Evolutionary conservation across 148 eudicot genomes (phyloP).

Genomic region (Salicornia ramosissima): DNA sequence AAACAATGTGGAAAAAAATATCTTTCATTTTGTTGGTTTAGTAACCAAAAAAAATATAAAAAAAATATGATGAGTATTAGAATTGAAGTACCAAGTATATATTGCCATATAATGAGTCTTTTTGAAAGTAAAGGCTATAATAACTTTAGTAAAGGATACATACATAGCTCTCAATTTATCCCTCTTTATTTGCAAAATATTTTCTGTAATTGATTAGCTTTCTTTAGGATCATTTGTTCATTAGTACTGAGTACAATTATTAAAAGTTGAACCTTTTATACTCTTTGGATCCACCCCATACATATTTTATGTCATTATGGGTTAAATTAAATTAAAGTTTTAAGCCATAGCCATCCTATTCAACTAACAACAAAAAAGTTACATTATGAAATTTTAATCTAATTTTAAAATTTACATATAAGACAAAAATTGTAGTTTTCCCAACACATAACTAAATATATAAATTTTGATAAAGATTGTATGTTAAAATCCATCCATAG

Average conservation of each 20-base stretch:
- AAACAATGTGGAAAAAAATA: too few relatives aligned
- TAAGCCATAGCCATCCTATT: not conserved
- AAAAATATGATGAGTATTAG: not conserved
- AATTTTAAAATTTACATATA: too few relatives aligned
- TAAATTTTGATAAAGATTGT: too few relatives aligned
- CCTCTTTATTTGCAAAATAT: not conserved
- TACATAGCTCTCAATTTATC: not conserved
- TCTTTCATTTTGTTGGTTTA: not conserved
- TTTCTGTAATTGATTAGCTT: constrained; percentile 6
- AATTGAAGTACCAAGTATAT: not conserved
- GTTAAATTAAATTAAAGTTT: constrained; percentile 1
- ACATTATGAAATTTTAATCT: too few relatives aligned
- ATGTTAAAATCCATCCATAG: too few relatives aligned
- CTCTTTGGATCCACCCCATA: constrained; percentile 13
- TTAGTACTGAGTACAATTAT: not conserved
- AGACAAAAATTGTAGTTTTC: too few relatives aligned
- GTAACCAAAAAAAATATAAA: not conserved
- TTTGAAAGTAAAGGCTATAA: not conserved
- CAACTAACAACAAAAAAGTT: too few relatives aligned
- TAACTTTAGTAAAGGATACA: not conserved
- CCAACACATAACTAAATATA: too few relatives aligned
- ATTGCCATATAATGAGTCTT: constrained; percentile 16
- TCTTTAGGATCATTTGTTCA: not conserved
- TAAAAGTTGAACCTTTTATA: constrained; percentile 5
- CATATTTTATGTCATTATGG: too few relatives aligned